phyloP scores from a whole-genome alignment of 2,329 filamentous ascomycete species.

The Apiospora saccharicola region DNA sequence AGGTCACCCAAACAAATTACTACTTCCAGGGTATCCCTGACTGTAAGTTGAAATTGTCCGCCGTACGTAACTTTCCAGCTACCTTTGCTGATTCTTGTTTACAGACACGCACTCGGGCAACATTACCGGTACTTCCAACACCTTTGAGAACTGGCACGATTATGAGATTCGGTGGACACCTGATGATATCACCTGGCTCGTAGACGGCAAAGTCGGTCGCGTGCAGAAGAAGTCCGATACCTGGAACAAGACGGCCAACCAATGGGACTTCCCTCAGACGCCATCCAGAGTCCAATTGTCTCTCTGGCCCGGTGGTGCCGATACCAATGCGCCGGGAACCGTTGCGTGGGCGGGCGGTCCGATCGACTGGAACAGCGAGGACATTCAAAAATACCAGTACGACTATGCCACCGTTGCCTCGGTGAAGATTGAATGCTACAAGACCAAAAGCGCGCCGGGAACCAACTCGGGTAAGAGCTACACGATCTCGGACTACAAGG shows the following conservation, averaged over 20 bases:
- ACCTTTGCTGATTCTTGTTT: conserved; percentile 36
- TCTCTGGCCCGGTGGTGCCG: conserved; percentile 90
- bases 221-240: conserved; percentile 79
- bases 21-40: conserved; percentile 94
- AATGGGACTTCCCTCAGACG: conserved; percentile 90
- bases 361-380: conserved; percentile 84
- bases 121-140: conserved; percentile 69
- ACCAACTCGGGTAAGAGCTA: conserved; percentile 76
- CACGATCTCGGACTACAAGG: conserved; percentile 70
- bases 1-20: conserved; percentile 88
- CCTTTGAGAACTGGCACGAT: conserved; percentile 80
- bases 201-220: conserved; percentile 82
- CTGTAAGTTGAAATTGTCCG: conserved; percentile 65
- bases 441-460: conserved; percentile 68
- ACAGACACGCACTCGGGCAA: conserved; percentile 79
- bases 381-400: conserved; percentile 86
- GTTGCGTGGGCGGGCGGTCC: conserved; percentile 89
- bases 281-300: conserved; percentile 91
- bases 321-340: conserved; percentile 82
- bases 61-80: conserved; percentile 30
- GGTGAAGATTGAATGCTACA: conserved; percentile 86
- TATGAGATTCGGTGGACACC: conserved; percentile 95
- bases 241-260: conserved; percentile 83
- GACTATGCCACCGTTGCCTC: conserved; percentile 84
- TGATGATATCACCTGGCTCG: conserved; percentile 83